Evolutionary conservation across 345 rosid genomes (phyloP), one percentile per base, ranked within the genome.

Genomic region (Camelina neglecta): DNA sequence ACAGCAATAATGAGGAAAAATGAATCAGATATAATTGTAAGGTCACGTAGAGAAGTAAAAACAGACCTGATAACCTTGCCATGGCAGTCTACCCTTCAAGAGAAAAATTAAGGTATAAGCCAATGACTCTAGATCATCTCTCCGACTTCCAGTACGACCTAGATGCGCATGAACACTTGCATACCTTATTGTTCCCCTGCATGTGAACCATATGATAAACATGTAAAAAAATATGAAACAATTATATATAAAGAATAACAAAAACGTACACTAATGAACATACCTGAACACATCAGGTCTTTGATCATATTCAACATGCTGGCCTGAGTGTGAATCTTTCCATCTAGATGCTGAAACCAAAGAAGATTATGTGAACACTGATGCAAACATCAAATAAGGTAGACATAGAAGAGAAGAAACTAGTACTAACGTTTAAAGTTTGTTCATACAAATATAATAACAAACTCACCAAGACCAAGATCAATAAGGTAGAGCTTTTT

Each of bases 231-330:
- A 18, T 16, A 39, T 26, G 42, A 72, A 42, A 31, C 8, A n/a
- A 8, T 9, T 48, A 13, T 4, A 64, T 12, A 56, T 1, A 60
- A 26, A 67, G 39, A 55, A 31, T 3, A n/a, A 53, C 35, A 49
- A 11, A 11, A 39, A 33, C 29, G 66, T 54, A 29, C 26, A 51
- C 45, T 57, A 67, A 26, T 31, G 29, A 45, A 48, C 11, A 38
- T 68, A 90, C 99, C 99, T 90, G 83, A 95, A 95, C 59, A 95
- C 92, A 78, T 95, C 99, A 62, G 99, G 99, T 77, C 91, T 85
- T 82, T 95, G 99, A 79, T 95, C 97, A 81, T 95, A 95, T 21
- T 89, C 97, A 71, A 95, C 93, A 82, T 95, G 99, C 16, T 59
- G 87, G 54, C 97, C 96, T 16, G 93, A 83, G 73, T 88, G 81